Base-by-base conservation (phyloP, 148 eudicot species). In the Chenopodium album region DNA sequence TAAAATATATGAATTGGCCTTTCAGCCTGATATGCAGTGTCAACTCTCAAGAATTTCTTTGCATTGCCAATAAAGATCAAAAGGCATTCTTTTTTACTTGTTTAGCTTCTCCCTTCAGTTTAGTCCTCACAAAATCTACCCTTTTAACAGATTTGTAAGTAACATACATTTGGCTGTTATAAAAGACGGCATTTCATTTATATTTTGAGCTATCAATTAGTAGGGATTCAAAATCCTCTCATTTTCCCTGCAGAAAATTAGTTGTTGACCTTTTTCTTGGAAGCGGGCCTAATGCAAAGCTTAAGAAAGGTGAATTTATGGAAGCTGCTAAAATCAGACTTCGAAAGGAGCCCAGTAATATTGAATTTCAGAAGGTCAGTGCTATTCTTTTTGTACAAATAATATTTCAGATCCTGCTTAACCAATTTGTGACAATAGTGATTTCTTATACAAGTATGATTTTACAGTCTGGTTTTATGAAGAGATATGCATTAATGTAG, bases 261-360 rank as follows among this genome's bases (percentile, higher is more conserved):
- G 91, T 96, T 26, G 89, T 96, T 82, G 89, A 89, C 80, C 93
- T 92, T 71, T 86, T 92, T 77, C 79, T 88, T 83, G 98, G 90
- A 50, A 87, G 83, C 78, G 91, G 91, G 47, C 92, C 94, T 6
- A 87, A 88, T 82, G 97, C 89, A 64, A 91, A 89, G 90, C 94
- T 96, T 76, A 96, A 89, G 84, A 94, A 89, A 87, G 87, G 94
- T 68, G 78, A 87, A 73, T 84, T 96, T 83, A 28, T 87, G 68
- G 95, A 89, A 88, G 99, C 98, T 88, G 92, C 94, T 66, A 90
- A 90, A 84, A 82, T 84, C 78, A 82, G 90, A 86, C 92, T 92
- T 73, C 82, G 84, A 52, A 88, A 83, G 84, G 93, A 91, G 50
- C 86, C 92, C 37, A 68, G 89, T 52, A 63, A 71, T 10, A 70